These are phyloP conservation scores for Aegilops bicornis DNA, from an alignment of 176 grass and related monocot species.

Conservation along the genomic window DNA sequence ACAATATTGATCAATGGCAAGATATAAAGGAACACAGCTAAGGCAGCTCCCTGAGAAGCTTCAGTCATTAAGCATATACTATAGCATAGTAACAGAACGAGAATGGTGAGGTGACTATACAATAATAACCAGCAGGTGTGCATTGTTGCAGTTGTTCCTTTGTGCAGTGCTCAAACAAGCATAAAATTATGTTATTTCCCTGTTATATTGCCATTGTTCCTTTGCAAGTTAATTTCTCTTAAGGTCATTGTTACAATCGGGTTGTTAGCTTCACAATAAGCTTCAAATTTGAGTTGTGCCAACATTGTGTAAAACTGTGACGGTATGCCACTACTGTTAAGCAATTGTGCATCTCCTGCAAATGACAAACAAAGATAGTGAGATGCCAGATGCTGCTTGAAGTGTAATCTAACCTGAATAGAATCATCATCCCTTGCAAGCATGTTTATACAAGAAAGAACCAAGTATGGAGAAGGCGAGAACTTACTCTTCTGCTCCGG, in stretches of 20 bases:
- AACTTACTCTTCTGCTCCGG: slow-evolving; percentile 25
- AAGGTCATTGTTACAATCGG: slow-evolving; percentile 8
- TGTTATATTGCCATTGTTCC: background rate
- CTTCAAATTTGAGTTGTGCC: slow-evolving; percentile 8
- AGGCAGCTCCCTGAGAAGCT: background rate
- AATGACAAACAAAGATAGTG: slow-evolving; percentile 21
- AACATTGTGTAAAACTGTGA: slow-evolving; percentile 22
- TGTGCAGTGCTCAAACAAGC: background rate
- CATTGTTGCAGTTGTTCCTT: background rate
- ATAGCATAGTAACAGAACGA: slow-evolving; percentile 1
- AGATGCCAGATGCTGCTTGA: slow-evolving; percentile 16
- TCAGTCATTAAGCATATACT: background rate
- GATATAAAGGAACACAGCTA: background rate
- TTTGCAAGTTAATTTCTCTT: slow-evolving; percentile 16
- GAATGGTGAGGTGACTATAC: background rate
- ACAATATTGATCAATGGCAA: background rate
- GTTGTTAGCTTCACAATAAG: slow-evolving; percentile 7
- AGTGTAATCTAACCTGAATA: background rate
- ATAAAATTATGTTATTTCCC: background rate
- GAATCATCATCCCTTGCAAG: slow-evolving; percentile 13
- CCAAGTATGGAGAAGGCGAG: background rate
- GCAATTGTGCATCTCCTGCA: slow-evolving; percentile 32
- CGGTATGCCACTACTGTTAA: slow-evolving; percentile 7
- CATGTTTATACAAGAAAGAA: slow-evolving; percentile 9
- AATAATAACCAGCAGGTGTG: background rate